These are phyloP conservation scores for Paecilomyces variotii DNA, from an alignment of 2,329 filamentous ascomycete species.

Conservation along the genomic window DNA sequence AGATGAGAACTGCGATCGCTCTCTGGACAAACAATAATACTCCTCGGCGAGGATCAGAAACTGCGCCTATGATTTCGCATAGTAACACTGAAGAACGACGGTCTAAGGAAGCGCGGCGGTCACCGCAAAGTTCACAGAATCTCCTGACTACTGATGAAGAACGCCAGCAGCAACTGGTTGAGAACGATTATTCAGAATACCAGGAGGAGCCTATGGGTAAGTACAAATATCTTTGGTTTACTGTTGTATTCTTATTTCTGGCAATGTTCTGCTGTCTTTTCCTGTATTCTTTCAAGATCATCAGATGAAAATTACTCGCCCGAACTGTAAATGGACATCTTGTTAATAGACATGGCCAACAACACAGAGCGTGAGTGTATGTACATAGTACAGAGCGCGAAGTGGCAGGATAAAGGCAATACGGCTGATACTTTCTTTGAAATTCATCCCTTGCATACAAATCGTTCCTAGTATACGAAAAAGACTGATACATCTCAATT, in stretches of 20 bases:
- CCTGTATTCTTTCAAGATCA: constrained; percentile 8
- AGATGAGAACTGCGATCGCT: neutral
- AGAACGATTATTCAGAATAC: neutral
- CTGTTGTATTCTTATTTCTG: constrained; percentile 5
- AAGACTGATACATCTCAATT: neutral
- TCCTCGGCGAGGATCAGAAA: neutral
- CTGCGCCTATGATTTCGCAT: neutral
- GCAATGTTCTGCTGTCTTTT: constrained; percentile 9
- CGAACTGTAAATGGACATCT: neutral
- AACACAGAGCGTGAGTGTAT: neutral
- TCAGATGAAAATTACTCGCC: neutral
- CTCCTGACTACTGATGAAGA: neutral
- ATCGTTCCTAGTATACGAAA: neutral
- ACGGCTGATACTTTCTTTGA: neutral
- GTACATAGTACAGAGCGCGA: neutral
- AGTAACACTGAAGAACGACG: neutral
- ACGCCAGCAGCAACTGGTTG: neutral
- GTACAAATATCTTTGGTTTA: constrained; percentile 6
- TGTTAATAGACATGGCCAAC: neutral
- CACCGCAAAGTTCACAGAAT: neutral
- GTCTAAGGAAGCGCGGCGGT: neutral
- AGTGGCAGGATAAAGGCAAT: neutral
- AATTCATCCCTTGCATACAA: neutral
- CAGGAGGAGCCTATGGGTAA: constrained; percentile 2
- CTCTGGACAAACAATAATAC: neutral